Evolutionary conservation across 768 basidiomycete genomes (phyloP).

Genomic region (Pleurotus tuoliensis): DNA sequence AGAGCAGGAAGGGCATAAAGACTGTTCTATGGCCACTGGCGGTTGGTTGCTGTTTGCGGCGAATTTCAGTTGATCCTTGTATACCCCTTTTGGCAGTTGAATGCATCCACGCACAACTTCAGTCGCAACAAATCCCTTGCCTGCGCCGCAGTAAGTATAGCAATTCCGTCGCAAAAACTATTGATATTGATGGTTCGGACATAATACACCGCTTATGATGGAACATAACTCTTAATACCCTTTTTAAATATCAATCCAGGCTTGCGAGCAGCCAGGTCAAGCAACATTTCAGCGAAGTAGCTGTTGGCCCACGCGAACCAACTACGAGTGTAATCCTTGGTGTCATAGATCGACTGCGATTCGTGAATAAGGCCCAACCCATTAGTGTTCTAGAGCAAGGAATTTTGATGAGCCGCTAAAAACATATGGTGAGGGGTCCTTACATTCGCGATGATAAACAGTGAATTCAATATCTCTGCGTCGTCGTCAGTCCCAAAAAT

Average conservation of each 20-base stretch:
- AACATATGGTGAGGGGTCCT: conserved; percentile 18
- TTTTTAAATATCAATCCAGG: conserved; percentile 62
- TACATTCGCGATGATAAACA: conserved; percentile 70
- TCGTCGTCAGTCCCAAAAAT: conserved; percentile 77
- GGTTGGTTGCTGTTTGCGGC: neutral
- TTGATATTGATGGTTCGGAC: too few species aligned
- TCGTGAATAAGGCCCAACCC: conserved; percentile 79
- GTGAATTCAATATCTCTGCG: conserved; percentile 54
- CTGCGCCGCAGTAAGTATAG: neutral
- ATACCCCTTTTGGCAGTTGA: neutral
- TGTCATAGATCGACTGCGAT: conserved; percentile 60
- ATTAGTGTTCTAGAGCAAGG: conserved; percentile 56
- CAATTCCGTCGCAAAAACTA: neutral
- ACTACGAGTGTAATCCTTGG: conserved; percentile 55
- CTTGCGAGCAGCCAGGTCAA: conserved; percentile 72
- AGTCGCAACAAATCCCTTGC: neutral
- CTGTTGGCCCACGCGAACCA: conserved; percentile 88
- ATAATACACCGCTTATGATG: conserved; percentile 17
- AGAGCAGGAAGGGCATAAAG: conserved; percentile 9
- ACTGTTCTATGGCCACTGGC: conserved; percentile 1
- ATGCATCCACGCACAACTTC: neutral
- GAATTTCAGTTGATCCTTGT: conserved; percentile 1
- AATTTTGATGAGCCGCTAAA: neutral
- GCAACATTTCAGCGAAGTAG: conserved; percentile 79
- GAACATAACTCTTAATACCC: conserved; percentile 47